Conservation (phyloP, 345 rosid genomes). For the Hypericum perforatum region DNA sequence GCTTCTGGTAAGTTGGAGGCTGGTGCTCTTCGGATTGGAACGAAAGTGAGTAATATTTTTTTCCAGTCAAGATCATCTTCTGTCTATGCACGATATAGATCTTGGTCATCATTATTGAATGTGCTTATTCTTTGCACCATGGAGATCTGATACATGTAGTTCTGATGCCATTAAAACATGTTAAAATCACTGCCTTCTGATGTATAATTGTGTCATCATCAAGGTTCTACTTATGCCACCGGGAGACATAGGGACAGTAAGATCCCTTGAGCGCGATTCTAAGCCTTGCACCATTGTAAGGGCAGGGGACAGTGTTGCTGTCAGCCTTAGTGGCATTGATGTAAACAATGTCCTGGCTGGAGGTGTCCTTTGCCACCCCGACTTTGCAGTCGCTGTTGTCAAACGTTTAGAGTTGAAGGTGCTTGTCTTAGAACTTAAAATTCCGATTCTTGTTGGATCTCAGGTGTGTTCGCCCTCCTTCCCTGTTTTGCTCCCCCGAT, state of each 20-base stretch:
- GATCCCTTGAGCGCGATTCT: slow-evolving; percentile 67
- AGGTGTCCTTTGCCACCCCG: slow-evolving; percentile 87
- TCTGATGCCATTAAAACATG: no score
- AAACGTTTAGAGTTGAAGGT: slow-evolving; percentile 66
- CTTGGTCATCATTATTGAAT: no score
- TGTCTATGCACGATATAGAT: no score
- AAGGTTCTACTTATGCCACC: slow-evolving; percentile 87
- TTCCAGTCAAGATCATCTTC: no score
- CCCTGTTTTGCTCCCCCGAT: neutral
- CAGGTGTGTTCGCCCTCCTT: slow-evolving; percentile 33
- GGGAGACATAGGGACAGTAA: slow-evolving; percentile 64
- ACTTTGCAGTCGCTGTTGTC: slow-evolving; percentile 62
- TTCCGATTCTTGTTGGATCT: slow-evolving; percentile 74
- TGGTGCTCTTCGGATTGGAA: slow-evolving; percentile 83
- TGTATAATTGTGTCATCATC: slow-evolving; percentile 10
- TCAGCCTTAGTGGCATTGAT: slow-evolving; percentile 66
- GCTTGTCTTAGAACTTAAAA: slow-evolving; percentile 57
- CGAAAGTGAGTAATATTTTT: no score
- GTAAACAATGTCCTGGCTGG: slow-evolving; percentile 63
- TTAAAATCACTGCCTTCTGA: neutral
- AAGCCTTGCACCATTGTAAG: slow-evolving; percentile 58
- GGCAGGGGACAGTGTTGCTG: slow-evolving; percentile 79
- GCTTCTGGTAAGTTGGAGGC: slow-evolving; percentile 85
- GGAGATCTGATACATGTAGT: no score
- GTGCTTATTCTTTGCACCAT: no score